phyloP scores from a whole-genome alignment of 2,329 filamentous ascomycete species.

The Paraphoma chrysanthemicola region DNA sequence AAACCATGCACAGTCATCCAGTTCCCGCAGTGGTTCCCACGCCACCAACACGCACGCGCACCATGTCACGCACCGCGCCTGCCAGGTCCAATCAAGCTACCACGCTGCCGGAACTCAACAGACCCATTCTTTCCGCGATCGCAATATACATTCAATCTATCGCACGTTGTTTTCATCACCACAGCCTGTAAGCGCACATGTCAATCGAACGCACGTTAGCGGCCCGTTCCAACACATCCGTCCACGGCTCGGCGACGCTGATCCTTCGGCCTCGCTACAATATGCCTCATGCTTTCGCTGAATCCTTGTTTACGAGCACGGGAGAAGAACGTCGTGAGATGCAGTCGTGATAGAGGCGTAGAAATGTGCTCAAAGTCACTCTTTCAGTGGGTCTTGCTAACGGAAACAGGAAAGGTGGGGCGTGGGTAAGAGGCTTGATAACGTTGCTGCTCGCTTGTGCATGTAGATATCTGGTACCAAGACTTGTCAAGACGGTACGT shows the following conservation, averaged over 20 bases:
- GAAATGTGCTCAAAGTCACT: slow-evolving; percentile 30
- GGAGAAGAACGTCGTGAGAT: slow-evolving; percentile 4
- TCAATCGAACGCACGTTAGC: slow-evolving; percentile 13
- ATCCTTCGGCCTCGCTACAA: background rate
- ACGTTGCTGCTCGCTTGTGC: slow-evolving; percentile 1
- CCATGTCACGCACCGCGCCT: slow-evolving; percentile 2
- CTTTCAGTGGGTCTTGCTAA: slow-evolving; percentile 14
- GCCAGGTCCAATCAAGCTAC: background rate
- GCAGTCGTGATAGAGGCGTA: slow-evolving; percentile 9
- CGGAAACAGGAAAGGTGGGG: slow-evolving; percentile 15
- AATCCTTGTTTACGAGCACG: background rate
- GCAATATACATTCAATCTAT: slow-evolving; percentile 15
- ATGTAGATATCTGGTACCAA: background rate
- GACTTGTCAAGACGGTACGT: background rate
- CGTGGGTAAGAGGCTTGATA: slow-evolving; percentile 4
- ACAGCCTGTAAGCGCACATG: slow-evolving; percentile 5
- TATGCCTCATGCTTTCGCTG: background rate
- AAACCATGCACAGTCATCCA: background rate
- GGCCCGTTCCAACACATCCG: slow-evolving; percentile 8
- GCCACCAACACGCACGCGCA: slow-evolving; percentile 4
- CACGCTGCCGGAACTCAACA: background rate
- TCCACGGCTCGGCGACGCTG: background rate
- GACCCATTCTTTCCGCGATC: background rate
- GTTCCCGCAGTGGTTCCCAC: slow-evolving; percentile 2
- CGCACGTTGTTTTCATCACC: slow-evolving; percentile 15